phyloP scores from a whole-genome alignment of 2,329 filamentous ascomycete genomes.

The Aspergillus carbonarius region DNA sequence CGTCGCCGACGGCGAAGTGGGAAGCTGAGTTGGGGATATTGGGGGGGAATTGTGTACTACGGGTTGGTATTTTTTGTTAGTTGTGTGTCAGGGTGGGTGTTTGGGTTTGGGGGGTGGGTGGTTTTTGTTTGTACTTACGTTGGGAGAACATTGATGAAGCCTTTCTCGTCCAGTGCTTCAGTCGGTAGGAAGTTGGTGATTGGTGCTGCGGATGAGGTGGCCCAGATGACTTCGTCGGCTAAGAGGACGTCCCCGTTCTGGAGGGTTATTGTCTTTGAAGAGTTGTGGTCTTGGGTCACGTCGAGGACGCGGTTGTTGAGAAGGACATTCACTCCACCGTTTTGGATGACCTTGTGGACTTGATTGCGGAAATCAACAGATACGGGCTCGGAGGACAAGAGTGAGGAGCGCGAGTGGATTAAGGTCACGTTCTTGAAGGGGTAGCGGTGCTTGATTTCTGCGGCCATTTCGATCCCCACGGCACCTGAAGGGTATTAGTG shows the following conservation, averaged over 20 bases:
- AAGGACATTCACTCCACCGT: neutral
- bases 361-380: slow-evolving; percentile 66
- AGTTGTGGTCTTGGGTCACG: neutral
- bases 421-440: slow-evolving; percentile 65
- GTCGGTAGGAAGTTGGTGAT: slow-evolving; percentile 62
- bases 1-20: slow-evolving; percentile 63
- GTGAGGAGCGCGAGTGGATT: slow-evolving; percentile 66
- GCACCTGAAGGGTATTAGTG: slow-evolving; percentile 51
- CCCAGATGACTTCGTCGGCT: slow-evolving; percentile 66
- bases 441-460: slow-evolving; percentile 67
- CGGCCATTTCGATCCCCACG: slow-evolving; percentile 75
- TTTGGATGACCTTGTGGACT: slow-evolving; percentile 55
- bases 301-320: slow-evolving; percentile 55
- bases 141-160: slow-evolving; percentile 61
- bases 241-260: slow-evolving; percentile 58
- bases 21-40: slow-evolving; percentile 55
- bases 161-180: slow-evolving; percentile 58
- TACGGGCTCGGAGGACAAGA: slow-evolving; percentile 69
- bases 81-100: neutral
- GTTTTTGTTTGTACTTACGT: slow-evolving; percentile 44
- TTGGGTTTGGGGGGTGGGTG: neutral
- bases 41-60: slow-evolving; percentile 43
- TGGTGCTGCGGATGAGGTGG: slow-evolving; percentile 61
- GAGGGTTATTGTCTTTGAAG: slow-evolving; percentile 51
- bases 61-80: neutral